Percentiles rank a stretch among this genome's conserved stretches.
Conservation (phyloP, 2,329 filamentous ascomycete genomes). For the Arthrobotrys iridis region DNA sequence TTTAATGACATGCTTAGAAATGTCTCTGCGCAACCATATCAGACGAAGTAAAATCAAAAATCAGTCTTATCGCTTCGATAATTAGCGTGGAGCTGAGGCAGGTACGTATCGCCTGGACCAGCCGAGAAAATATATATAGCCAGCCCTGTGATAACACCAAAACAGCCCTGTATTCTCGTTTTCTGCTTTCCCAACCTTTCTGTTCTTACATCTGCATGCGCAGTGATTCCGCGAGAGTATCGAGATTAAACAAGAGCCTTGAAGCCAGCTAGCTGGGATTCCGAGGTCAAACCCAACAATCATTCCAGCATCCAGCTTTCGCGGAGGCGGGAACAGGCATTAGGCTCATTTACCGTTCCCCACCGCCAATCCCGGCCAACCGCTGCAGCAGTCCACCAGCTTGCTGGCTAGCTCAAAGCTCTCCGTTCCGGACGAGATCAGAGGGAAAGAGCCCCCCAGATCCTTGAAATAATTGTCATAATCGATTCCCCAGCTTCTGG, state of each 20-base stretch:
- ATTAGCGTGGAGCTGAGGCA: slow-evolving; percentile 11
- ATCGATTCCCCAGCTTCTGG: slow-evolving; percentile 42
- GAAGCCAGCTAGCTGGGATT: background rate
- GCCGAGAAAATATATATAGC: slow-evolving; percentile 19
- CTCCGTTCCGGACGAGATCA: slow-evolving; percentile 31
- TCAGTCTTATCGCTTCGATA: slow-evolving; percentile 26
- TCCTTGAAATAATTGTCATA: slow-evolving; percentile 18
- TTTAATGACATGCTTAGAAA: background rate
- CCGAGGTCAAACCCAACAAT: background rate
- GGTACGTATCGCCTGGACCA: slow-evolving; percentile 24
- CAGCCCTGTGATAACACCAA: slow-evolving; percentile 26
- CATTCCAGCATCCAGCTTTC: slow-evolving; percentile 30
- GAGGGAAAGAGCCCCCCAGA: slow-evolving; percentile 4
- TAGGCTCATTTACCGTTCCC: slow-evolving; percentile 39
- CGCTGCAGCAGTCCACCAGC: slow-evolving; percentile 33
- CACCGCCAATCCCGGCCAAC: slow-evolving; percentile 42
- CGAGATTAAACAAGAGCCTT: background rate
- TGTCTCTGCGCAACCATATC: background rate
- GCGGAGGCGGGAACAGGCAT: slow-evolving; percentile 48
- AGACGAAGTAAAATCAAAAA: background rate
- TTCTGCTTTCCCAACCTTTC: slow-evolving; percentile 9
- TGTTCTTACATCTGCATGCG: background rate
- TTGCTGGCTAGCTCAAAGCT: background rate
- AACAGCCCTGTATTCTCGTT: background rate
- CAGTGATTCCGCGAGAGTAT: background rate